These are phyloP conservation scores for Allium fistulosum DNA, from an alignment of 106 monocot genomes.

Conservation along the genomic window DNA sequence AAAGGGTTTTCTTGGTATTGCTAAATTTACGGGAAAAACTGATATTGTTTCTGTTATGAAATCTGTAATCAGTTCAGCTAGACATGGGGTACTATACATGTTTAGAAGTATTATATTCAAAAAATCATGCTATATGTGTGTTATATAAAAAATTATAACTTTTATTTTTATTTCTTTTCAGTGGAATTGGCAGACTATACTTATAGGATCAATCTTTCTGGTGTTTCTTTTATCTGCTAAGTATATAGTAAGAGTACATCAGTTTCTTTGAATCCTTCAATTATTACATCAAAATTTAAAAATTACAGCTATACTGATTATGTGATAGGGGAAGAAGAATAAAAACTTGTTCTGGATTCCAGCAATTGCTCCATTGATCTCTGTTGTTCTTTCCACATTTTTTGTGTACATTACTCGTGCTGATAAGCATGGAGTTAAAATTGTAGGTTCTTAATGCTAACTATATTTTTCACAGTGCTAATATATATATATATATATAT, in stretches of 20 bases:
- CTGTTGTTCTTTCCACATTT: conserved; percentile 46
- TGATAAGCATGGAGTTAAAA: conserved; percentile 43
- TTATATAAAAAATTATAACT: background rate
- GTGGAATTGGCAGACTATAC: conserved; percentile 84
- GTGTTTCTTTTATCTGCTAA: conserved; percentile 59
- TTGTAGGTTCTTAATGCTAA: conserved; percentile 21
- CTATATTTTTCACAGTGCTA: no score
- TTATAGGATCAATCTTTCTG: conserved; percentile 49
- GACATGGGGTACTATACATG: conserved; percentile 30
- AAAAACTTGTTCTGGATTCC: conserved; percentile 53
- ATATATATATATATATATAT: no score
- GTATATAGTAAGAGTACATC: conserved; percentile 41
- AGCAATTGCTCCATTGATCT: conserved; percentile 48
- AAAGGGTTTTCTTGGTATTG: conserved; percentile 54
- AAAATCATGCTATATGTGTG: background rate
- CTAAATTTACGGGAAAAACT: conserved; percentile 36
- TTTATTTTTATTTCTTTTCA: conserved; percentile 14
- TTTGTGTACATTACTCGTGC: conserved; percentile 42
- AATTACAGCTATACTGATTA: no score
- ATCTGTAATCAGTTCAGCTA: conserved; percentile 29
- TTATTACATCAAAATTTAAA: no score
- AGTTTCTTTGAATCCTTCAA: background rate
- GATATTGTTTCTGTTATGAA: conserved; percentile 48
- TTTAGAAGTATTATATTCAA: background rate
- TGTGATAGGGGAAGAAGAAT: conserved; percentile 53